These are phyloP conservation scores for Globisporangium okanoganense DNA, from an alignment of 352 stramenopile species.

Conservation along the genomic window DNA sequence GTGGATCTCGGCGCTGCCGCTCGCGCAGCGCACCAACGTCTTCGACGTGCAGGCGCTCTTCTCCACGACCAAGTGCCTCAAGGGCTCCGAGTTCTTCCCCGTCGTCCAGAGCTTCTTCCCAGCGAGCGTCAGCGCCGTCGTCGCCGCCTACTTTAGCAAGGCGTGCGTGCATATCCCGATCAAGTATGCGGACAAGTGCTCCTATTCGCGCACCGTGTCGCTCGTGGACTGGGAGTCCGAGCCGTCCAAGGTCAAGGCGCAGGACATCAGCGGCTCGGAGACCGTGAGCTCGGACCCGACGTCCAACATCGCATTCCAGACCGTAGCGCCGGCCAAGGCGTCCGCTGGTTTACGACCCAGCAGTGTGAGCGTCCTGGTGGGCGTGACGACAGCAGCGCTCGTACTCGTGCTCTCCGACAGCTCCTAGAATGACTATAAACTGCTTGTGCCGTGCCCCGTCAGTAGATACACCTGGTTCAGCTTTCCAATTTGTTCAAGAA, in stretches of 20 bases:
- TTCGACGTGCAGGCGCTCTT: conserved; percentile 44
- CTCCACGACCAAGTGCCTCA: conserved; percentile 31
- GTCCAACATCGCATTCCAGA: conserved; percentile 13
- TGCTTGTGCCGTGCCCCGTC: neutral
- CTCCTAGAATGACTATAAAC: neutral
- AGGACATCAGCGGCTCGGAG: neutral
- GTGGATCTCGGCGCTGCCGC: conserved; percentile 38
- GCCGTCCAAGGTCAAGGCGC: conserved; percentile 19
- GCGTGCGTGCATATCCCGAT: conserved; percentile 50
- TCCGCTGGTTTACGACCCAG: neutral
- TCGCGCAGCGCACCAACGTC: conserved; percentile 20
- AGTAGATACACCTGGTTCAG: no score
- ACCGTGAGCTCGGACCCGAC: conserved; percentile 6
- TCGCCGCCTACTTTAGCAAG: conserved; percentile 31
- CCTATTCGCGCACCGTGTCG: conserved; percentile 36
- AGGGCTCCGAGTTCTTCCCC: conserved; percentile 36
- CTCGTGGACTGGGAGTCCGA: conserved; percentile 54
- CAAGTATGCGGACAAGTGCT: conserved; percentile 49
- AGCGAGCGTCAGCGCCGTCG: conserved; percentile 17
- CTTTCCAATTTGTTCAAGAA: neutral
- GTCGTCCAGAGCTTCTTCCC: conserved; percentile 36
- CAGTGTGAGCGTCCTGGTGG: neutral
- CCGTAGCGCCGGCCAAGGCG: neutral
- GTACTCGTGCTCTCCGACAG: neutral
- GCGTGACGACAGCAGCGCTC: neutral